Percentiles rank a stretch among this genome's conserved stretches.
Evolutionary conservation across 306 rosid genomes (phyloP).

Genomic region (Citrullus colocynthis): DNA sequence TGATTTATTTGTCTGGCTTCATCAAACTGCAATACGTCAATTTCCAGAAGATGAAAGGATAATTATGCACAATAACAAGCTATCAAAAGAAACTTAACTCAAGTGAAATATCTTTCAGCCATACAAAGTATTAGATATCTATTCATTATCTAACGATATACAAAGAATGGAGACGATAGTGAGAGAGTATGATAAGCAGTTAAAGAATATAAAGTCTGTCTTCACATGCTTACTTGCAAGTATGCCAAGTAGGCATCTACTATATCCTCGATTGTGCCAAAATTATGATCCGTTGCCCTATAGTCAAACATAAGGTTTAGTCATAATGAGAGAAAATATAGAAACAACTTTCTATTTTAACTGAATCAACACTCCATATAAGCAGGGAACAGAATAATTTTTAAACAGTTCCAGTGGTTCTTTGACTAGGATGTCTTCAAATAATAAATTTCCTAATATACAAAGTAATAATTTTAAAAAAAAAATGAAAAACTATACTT

Average conservation of each 20-base stretch:
- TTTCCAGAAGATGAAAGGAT: background rate
- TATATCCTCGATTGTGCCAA: slow-evolving; percentile 60
- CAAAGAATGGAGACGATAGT: background rate
- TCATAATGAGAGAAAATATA: background rate
- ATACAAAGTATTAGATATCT: background rate
- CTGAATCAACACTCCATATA: background rate
- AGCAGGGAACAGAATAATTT: background rate
- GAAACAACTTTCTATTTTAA: background rate
- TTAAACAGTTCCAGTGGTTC: background rate
- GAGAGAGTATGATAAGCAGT: background rate
- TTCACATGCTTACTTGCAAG: slow-evolving; percentile 71
- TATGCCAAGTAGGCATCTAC: slow-evolving; percentile 83
- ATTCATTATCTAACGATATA: background rate
- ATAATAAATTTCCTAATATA: background rate
- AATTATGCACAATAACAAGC: background rate
- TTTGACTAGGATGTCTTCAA: background rate
- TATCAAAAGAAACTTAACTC: background rate
- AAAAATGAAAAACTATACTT: background rate
- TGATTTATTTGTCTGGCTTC: background rate
- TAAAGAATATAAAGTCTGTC: background rate
- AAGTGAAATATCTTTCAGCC: background rate
- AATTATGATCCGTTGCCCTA: slow-evolving; percentile 40
- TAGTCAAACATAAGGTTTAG: slow-evolving; percentile 18
- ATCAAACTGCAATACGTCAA: background rate
- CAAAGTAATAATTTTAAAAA: background rate